Evolutionary conservation across 2,329 filamentous ascomycete species (phyloP), one percentile per base, ranked within the genome.

Genomic region (Dothistroma pini): DNA sequence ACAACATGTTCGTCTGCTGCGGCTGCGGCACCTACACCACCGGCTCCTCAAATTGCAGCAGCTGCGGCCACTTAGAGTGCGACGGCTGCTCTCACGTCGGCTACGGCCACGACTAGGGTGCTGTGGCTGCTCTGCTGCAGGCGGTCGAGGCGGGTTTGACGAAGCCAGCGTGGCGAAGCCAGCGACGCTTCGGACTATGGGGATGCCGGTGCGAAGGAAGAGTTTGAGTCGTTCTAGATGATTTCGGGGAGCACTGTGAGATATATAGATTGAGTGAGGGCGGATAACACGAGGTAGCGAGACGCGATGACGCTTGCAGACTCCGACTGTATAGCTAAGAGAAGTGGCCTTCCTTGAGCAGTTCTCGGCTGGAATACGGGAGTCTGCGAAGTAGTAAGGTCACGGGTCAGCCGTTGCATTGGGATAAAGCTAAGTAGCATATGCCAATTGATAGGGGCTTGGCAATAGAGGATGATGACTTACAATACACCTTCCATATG

Each of bases 81-180:
- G 34, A 34, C 16, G 9, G 16, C n/a, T 54, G 52, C 31, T 22
- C 19, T 4, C 52, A 54, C 31, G 54, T 52, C 75, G 77, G 68
- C n/a, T 38, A 38, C 35, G 11, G 35, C 35, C 35, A 16, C 35
- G 11, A 16, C 16, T 5, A 38, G 35, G 35, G 35, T 14, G 12
- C 14, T n/a, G 41, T 44, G 41, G 8, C 41, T 8, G n/a, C 41
- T n/a, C 41, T 44, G 3, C 16, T 19, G 8, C 14, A 44, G 14
- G n/a, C 41, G 41, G 16, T 19, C 4, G 41, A 44, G 41, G 5
- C 41, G n/a, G 14, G 41, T n/a, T 16, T 10, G 34, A 7, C 10
- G 34, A 11, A n/a, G n/a, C n/a, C n/a, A n/a, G n/a, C n/a, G n/a
- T 10, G 34, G 9, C 10, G 34, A 11, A 38, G 34, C 10, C 10